These are phyloP conservation scores for Barnettozyma hawaiiensis DNA, from an alignment of 1,139 yeast species.

Conservation along the genomic window DNA sequence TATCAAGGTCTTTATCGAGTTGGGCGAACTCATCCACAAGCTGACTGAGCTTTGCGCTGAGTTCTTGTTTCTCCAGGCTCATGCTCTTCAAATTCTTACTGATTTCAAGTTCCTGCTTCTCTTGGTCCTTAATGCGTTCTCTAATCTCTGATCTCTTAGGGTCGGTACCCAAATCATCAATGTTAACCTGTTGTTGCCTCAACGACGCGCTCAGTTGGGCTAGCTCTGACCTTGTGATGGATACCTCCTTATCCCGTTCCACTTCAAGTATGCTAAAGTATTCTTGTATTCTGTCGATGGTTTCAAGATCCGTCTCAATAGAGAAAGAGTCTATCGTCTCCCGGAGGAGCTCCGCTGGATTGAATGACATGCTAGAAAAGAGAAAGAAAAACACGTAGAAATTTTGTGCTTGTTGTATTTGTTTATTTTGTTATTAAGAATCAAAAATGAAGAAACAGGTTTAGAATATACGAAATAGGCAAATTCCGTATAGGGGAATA, in stretches of 20 bases:
- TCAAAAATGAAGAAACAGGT: neutral
- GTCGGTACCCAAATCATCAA: slow-evolving; percentile 14
- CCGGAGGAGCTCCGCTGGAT: slow-evolving; percentile 32
- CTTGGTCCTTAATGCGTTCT: slow-evolving; percentile 18
- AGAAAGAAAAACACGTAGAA: too few species aligned
- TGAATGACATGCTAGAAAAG: slow-evolving; percentile 3
- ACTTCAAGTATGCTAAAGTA: slow-evolving; percentile 30
- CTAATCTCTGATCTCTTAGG: slow-evolving; percentile 16
- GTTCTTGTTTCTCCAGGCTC: slow-evolving; percentile 21
- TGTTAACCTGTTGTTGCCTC: slow-evolving; percentile 9
- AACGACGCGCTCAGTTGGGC: slow-evolving; percentile 25
- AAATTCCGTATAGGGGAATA: neutral
- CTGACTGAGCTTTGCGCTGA: slow-evolving; percentile 39
- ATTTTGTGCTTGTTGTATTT: too few species aligned
- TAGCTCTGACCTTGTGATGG: slow-evolving; percentile 26
- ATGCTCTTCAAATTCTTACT: slow-evolving; percentile 21
- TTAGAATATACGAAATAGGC: neutral
- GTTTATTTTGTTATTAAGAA: neutral
- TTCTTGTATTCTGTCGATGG: slow-evolving; percentile 43
- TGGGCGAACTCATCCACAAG: slow-evolving; percentile 34
- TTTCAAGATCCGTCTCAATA: slow-evolving; percentile 46
- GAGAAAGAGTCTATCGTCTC: slow-evolving; percentile 45
- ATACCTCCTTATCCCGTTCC: slow-evolving; percentile 28
- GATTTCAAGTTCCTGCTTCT: slow-evolving; percentile 16
- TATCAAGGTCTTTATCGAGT: slow-evolving; percentile 27